Conservation (phyloP, 139 green algal genomes). For the Penium margaritaceum region DNA sequence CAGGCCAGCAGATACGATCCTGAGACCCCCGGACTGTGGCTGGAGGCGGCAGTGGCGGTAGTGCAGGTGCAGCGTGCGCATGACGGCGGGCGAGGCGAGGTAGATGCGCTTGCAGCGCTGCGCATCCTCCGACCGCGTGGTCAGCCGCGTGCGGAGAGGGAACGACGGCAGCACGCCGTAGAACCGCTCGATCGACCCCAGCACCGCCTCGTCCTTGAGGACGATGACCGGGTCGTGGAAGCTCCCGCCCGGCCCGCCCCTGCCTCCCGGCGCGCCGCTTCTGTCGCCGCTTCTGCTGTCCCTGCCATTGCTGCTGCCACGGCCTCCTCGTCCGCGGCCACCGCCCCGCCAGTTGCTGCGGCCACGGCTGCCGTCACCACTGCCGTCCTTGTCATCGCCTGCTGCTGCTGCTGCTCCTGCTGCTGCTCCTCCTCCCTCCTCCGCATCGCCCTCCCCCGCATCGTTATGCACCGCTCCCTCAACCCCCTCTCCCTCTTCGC, state of each 20-base stretch:
- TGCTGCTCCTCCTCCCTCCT: neutral
- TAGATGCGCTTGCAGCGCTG: slow-evolving; percentile 32
- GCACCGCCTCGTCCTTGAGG: slow-evolving; percentile 31
- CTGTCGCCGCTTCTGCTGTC: neutral
- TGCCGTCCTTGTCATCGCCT: too few relatives aligned
- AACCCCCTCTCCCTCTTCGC: too few relatives aligned
- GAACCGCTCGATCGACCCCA: slow-evolving; percentile 24
- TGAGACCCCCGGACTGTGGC: slow-evolving; percentile 27
- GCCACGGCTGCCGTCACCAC: slow-evolving; percentile 4
- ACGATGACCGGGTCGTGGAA: slow-evolving; percentile 41
- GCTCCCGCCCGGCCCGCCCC: slow-evolving; percentile 10
- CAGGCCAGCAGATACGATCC: slow-evolving; percentile 31
- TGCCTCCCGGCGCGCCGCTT: neutral
- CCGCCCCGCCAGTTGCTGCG: neutral
- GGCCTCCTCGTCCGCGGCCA: neutral
- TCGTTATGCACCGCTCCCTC: too few relatives aligned
- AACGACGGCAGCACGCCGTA: slow-evolving; percentile 21
- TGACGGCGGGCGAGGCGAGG: slow-evolving; percentile 22
- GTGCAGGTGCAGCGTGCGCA: slow-evolving; percentile 1
- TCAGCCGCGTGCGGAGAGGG: slow-evolving; percentile 17
- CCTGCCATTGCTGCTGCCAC: slow-evolving; percentile 6
- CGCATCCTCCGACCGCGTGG: slow-evolving; percentile 24
- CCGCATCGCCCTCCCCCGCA: neutral
- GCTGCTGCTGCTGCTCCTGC: too few relatives aligned
- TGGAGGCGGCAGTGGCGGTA: neutral